phyloP scores from a whole-genome alignment of 179 eudicot species.

The Patellifolia procumbens region DNA sequence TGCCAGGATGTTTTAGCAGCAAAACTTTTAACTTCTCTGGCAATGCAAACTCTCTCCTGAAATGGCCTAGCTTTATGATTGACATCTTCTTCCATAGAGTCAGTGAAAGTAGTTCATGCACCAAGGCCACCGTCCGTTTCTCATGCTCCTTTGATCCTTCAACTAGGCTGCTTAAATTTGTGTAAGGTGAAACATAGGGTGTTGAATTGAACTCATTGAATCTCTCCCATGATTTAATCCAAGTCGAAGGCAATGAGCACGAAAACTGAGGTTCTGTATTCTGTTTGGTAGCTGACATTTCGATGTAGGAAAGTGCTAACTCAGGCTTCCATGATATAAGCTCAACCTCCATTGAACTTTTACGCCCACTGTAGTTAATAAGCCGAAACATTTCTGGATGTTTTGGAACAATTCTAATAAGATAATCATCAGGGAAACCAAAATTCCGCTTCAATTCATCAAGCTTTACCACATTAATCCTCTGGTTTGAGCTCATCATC shows the following conservation, averaged over 20 bases:
- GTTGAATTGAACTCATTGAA: slow-evolving; percentile 77
- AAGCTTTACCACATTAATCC: slow-evolving; percentile 67
- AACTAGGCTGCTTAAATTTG: slow-evolving; percentile 36
- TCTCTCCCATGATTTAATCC: slow-evolving; percentile 87
- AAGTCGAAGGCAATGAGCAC: slow-evolving; percentile 68
- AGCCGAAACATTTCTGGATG: slow-evolving; percentile 75
- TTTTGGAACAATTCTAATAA: slow-evolving; percentile 77
- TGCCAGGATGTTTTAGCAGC: slow-evolving; percentile 81
- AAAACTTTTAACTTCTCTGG: slow-evolving; percentile 75
- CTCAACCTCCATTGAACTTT: slow-evolving; percentile 83
- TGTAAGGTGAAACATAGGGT: slow-evolving; percentile 82
- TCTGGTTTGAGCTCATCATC: slow-evolving; percentile 74
- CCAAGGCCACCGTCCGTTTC: slow-evolving; percentile 71
- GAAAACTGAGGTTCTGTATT: slow-evolving; percentile 60
- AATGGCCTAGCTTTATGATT: slow-evolving; percentile 68
- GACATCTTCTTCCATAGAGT: slow-evolving; percentile 89
- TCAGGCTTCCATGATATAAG: slow-evolving; percentile 70
- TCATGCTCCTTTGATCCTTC: slow-evolving; percentile 77
- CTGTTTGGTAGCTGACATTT: slow-evolving; percentile 44
- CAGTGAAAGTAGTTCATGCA: slow-evolving; percentile 80
- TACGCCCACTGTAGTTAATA: slow-evolving; percentile 72
- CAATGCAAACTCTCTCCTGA: slow-evolving; percentile 67
- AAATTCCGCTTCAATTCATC: slow-evolving; percentile 74
- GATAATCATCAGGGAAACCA: slow-evolving; percentile 92
- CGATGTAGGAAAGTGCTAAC: slow-evolving; percentile 68